Evolutionary conservation across 2,329 filamentous ascomycete genomes (phyloP), one percentile per base, ranked within the genome.

Genomic region (Penicillium sp.): DNA sequence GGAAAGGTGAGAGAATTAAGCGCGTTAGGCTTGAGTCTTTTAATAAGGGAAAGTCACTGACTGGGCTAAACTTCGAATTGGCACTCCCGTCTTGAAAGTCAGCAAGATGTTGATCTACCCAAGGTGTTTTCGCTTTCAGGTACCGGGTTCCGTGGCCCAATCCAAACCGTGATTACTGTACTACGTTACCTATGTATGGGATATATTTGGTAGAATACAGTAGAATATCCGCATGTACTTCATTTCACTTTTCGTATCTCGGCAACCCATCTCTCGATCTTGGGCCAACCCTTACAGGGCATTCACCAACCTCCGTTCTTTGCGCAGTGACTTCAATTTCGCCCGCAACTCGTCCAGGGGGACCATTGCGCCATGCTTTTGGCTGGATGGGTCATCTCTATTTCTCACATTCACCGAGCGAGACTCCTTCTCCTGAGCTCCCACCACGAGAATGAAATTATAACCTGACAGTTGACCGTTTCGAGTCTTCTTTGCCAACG

Each of bases 351-450:
- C 81, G 39, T 84, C 79, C 3, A 87, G 71, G 11, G 82, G 81
- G 30, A 87, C 71, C 64, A 86, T 75, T 58, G 84, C 78, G 25
- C 83, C 83, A 73, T 82, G 77, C 58, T 82, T 79, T 69, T 86
- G 84, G 9, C 81, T 84, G 38, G 76, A 75, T 16, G 80, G 81
- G 59, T 85, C 81, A 62, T 87, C 84, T 46, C 84, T 75, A 68
- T 86, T 86, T 38, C 84, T 76, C 61, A 86, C 83, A 66, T 86
- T 87, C 55, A 86, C 82, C 4, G 79, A 77, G 52, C 80, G 74
- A 18, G 72, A 73, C 57, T 84, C 78, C 68, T 78, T 80, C 72
- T 87, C 84, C 63, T 82, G 74, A 3, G 81, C 83, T 51, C 84
- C 84, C 16, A 87, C 82, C 31, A 87, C 83, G 46, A 79, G 77